These are phyloP conservation scores for Pleomassaria siparia DNA, from an alignment of 2,329 filamentous ascomycete species.

Conservation along the genomic window DNA sequence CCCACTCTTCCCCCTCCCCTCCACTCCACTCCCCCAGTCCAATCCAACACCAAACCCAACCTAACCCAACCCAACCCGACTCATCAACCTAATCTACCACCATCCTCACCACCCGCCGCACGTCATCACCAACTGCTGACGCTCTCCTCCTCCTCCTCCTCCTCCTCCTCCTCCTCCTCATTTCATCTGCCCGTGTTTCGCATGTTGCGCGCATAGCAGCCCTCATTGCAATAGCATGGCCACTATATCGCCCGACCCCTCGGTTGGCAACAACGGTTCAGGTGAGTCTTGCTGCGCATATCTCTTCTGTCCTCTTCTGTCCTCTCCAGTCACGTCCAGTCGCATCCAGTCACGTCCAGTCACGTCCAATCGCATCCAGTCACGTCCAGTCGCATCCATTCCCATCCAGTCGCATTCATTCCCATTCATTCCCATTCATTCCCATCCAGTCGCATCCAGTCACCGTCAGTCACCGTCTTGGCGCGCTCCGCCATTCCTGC, in stretches of 20 bases:
- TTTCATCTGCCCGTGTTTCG: no score
- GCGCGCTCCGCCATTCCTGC: conserved; percentile 10
- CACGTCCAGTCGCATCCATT: no score
- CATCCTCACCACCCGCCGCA: not conserved
- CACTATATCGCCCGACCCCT: conserved; percentile 36
- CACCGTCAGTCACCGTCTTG: not conserved
- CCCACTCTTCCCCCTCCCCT: not conserved
- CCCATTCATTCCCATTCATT: no score
- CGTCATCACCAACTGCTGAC: not conserved
- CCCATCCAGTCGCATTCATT: no score
- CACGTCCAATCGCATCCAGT: no score
- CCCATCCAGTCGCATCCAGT: no score
- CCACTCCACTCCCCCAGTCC: not conserved
- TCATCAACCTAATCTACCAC: no score
- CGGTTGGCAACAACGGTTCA: conserved; percentile 35
- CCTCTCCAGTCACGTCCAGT: no score
- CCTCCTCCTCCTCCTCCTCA: no score
- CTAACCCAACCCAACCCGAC: no score
- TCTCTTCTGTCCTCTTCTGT: conserved; percentile 19
- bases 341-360: no score
- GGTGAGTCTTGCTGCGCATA: conserved; percentile 32
- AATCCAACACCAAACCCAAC: no score
- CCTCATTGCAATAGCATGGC: conserved; percentile 37
- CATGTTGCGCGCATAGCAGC: conserved; percentile 23
- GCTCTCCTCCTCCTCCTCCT: not conserved